Conservation (phyloP, 73 alveolate genomes). For the Paramecium primaurelia region DNA sequence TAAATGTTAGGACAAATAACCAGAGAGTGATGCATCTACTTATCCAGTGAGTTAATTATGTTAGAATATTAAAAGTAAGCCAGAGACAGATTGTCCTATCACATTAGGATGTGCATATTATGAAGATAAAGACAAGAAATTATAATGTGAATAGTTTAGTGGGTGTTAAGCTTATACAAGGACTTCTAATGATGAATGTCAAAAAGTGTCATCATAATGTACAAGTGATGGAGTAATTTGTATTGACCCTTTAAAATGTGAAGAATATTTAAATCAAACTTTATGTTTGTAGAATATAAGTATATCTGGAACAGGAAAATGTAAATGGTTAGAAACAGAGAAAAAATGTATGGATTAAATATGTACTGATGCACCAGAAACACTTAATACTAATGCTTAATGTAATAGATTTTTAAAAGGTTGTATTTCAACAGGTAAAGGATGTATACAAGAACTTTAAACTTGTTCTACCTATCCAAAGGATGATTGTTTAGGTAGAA, state of each 20-base stretch:
- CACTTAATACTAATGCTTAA: background rate
- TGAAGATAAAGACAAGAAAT: background rate
- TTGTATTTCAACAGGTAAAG: background rate
- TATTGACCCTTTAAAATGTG: slow-evolving; percentile 4
- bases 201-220: background rate
- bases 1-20: background rate
- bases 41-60: background rate
- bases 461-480: slow-evolving; percentile 7
- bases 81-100: background rate
- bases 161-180: background rate
- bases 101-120: slow-evolving; percentile 25
- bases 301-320: background rate
- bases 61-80: background rate
- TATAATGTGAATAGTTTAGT: background rate
- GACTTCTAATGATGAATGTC: background rate
- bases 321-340: background rate
- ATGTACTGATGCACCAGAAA: background rate
- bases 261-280: background rate
- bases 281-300: background rate
- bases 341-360: background rate
- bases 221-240: slow-evolving; percentile 14
- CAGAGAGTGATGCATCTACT: background rate
- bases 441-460: background rate
- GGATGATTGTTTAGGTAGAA: background rate
- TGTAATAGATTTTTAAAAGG: background rate